phyloP scores from a whole-genome alignment of 2,329 filamentous ascomycete species.

The Colletotrichum gigasporum region DNA sequence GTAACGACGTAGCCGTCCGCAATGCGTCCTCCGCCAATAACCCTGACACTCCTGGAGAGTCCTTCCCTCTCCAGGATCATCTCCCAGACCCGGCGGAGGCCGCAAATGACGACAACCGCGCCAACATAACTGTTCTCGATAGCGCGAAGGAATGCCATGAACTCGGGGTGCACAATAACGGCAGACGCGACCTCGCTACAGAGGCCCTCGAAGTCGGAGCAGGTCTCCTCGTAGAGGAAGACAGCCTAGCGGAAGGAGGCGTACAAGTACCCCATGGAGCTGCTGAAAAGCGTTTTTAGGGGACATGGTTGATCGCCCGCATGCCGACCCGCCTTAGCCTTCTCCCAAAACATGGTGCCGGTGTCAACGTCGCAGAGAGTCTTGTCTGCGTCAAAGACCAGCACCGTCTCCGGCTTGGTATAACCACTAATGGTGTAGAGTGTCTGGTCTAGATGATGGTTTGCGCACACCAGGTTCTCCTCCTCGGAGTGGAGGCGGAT shows the following conservation, averaged over 20 bases:
- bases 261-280: slow-evolving; percentile 59
- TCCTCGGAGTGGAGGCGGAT: slow-evolving; percentile 48
- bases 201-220: slow-evolving; percentile 51
- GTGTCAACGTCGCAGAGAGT: slow-evolving; percentile 63
- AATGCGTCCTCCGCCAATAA: slow-evolving; percentile 63
- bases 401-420: slow-evolving; percentile 48
- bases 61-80: slow-evolving; percentile 55
- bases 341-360: slow-evolving; percentile 59
- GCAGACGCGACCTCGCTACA: slow-evolving; percentile 54
- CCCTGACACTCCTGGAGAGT: slow-evolving; percentile 50
- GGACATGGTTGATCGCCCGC: slow-evolving; percentile 33
- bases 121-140: slow-evolving; percentile 47
- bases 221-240: slow-evolving; percentile 60
- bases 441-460: slow-evolving; percentile 43
- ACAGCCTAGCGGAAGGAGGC: slow-evolving; percentile 62
- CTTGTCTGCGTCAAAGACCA: slow-evolving; percentile 68
- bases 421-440: slow-evolving; percentile 33
- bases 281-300: slow-evolving; percentile 57
- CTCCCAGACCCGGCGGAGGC: slow-evolving; percentile 63
- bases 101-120: slow-evolving; percentile 64
- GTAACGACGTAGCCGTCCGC: slow-evolving; percentile 61
- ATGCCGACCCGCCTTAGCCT: not conserved
- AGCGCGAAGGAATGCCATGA: slow-evolving; percentile 52
- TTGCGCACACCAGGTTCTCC: slow-evolving; percentile 46
- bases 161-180: slow-evolving; percentile 56